Percentiles rank a stretch among this genome's conserved stretches.
Conservation (phyloP, 2,329 filamentous ascomycete species). For the Sclerotinia glacialis region DNA sequence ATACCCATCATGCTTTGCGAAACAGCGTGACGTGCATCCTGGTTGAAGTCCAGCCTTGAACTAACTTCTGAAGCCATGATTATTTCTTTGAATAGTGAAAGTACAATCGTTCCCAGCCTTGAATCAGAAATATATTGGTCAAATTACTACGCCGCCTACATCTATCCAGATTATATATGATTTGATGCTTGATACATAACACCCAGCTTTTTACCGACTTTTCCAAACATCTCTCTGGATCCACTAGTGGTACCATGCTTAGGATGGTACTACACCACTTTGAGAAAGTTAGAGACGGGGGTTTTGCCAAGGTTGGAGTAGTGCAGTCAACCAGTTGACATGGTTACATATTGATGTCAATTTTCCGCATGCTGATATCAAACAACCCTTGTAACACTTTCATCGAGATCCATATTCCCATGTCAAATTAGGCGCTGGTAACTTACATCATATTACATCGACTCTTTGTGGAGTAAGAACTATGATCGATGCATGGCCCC, state of each 20-base stretch:
- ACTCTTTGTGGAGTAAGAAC: neutral
- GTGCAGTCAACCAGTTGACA: neutral
- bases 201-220: too few species aligned
- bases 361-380: neutral
- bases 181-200: neutral
- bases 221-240: neutral
- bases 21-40: neutral
- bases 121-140: neutral
- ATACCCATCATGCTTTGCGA: neutral
- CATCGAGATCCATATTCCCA: neutral
- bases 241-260: neutral
- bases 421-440: neutral
- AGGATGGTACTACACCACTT: neutral
- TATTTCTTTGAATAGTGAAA: neutral
- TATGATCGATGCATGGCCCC: neutral
- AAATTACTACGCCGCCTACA: neutral
- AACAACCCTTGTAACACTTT: neutral
- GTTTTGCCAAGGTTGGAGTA: neutral
- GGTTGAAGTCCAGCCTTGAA: neutral
- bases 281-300: neutral
- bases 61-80: neutral
- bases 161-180: neutral
- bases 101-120: neutral
- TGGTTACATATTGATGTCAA: conserved; percentile 1
- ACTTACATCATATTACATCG: neutral